A percentile compares a stretch with the other conserved stretches of the same genome.
phyloP scores from a whole-genome alignment of 75 land plant species.

The Adiantum capillusveneris region DNA sequence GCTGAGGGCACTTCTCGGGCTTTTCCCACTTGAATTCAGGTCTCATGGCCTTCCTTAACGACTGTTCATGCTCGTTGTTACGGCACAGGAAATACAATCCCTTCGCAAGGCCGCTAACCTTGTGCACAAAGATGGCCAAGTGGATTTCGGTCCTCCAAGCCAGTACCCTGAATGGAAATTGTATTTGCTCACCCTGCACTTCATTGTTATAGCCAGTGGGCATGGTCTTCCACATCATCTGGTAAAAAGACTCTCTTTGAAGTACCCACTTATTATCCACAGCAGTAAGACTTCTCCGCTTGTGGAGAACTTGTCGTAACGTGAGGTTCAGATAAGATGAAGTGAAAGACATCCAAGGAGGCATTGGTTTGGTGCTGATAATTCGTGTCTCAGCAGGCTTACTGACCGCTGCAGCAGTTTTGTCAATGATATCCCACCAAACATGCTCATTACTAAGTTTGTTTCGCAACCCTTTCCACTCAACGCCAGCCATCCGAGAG shows the following conservation, averaged over 20 bases:
- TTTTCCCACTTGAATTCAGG: constrained; percentile 73
- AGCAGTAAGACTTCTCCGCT: constrained; percentile 83
- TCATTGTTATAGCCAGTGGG: constrained; percentile 45
- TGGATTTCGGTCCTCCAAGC: constrained; percentile 84
- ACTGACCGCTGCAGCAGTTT: constrained; percentile 62
- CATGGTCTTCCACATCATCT: constrained; percentile 72
- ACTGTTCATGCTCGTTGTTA: constrained; percentile 60
- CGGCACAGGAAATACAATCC: constrained; percentile 85
- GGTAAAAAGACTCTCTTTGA: constrained; percentile 68
- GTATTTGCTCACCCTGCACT: constrained; percentile 44
- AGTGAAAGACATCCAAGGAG: constrained; percentile 10
- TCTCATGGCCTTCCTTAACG: constrained; percentile 37
- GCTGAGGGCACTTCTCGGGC: constrained; percentile 75
- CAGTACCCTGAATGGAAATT: constrained; percentile 68
- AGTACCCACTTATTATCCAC: constrained; percentile 76
- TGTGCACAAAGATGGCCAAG: constrained; percentile 77
- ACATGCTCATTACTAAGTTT: constrained; percentile 82
- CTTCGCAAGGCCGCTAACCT: constrained; percentile 49
- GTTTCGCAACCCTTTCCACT: constrained; percentile 72
- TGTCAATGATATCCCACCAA: constrained; percentile 82
- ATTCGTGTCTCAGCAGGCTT: constrained; percentile 35
- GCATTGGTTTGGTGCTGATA: constrained; percentile 31
- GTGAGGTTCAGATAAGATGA: constrained; percentile 32
- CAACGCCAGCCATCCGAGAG: constrained; percentile 18
- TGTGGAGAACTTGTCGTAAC: constrained; percentile 63